A percentile compares a stretch with the other conserved stretches of the same genome.
phyloP scores from a whole-genome alignment of 495 filamentous ascomycete species.

The Penicillium atrosanguineum region DNA sequence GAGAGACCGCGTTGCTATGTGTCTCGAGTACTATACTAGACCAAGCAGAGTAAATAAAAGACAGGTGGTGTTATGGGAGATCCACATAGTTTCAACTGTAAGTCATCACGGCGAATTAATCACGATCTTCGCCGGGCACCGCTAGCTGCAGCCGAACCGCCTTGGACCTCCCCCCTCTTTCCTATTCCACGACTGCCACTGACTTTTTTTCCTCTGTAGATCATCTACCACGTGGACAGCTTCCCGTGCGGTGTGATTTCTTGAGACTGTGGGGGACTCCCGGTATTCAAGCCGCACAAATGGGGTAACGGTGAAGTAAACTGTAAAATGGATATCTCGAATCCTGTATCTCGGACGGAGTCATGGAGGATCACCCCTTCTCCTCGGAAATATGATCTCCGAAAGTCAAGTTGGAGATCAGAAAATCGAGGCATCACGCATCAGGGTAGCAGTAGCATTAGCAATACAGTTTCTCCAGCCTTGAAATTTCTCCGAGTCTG shows the following conservation, averaged over 20 bases:
- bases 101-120: conserved; percentile 2
- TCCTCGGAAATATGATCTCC: not conserved
- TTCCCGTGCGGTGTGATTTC: not conserved
- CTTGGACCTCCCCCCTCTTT: not conserved
- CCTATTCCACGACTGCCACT: not conserved
- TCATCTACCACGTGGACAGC: conserved; percentile 17
- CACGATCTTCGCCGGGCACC: conserved; percentile 7
- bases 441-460: not conserved
- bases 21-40: not conserved
- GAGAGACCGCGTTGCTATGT: not conserved
- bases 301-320: no score
- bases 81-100: conserved; percentile 6
- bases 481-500: not conserved
- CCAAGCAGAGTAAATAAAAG: not conserved
- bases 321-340: not conserved
- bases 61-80: not conserved
- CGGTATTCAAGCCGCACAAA: not conserved
- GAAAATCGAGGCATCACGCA: not conserved
- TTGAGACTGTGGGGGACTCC: not conserved
- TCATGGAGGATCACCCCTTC: not conserved
- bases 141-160: not conserved
- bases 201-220: conserved; percentile 4
- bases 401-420: not conserved
- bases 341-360: no score
- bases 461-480: not conserved